Percentiles rank a stretch among this genome's conserved stretches.
phyloP scores from a whole-genome alignment of 768 basidiomycete genomes.

The Thelephora ganbajun region DNA sequence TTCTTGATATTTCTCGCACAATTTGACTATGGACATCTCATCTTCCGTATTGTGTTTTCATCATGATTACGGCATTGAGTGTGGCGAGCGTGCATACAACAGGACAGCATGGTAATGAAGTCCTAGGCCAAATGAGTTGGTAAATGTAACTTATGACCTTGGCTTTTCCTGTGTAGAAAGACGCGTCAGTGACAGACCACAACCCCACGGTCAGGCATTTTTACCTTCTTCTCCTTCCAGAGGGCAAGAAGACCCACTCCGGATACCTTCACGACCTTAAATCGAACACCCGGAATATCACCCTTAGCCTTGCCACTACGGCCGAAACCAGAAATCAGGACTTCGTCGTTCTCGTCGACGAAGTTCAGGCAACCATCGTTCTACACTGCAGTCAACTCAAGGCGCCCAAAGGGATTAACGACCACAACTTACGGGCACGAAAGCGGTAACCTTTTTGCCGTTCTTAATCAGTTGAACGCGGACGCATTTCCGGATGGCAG shows the following conservation, averaged over 20 bases:
- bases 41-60: too few relatives aligned
- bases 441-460: constrained; percentile 99
- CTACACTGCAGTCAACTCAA: constrained; percentile 21
- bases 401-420: background rate
- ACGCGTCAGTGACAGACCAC: constrained; percentile 1
- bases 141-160: constrained; percentile 20
- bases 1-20: too few relatives aligned
- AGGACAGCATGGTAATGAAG: background rate
- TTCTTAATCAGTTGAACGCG: constrained; percentile 99
- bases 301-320: constrained; percentile 99
- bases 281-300: constrained; percentile 99
- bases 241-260: constrained; percentile 96
- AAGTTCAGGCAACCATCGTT: constrained; percentile 97
- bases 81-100: background rate
- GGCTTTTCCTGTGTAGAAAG: constrained; percentile 19
- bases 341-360: constrained; percentile 99
- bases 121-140: background rate
- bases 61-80: background rate
- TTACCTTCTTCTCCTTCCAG: constrained; percentile 98
- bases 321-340: constrained; percentile 99
- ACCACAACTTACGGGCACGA: constrained; percentile 72
- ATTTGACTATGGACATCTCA: too few relatives aligned
- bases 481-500: constrained; percentile 99
- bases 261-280: constrained; percentile 99
- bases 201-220: constrained; percentile 10